A percentile compares a stretch with the other conserved stretches of the same genome.
These are phyloP conservation scores for Jatropha podagrica DNA, from an alignment of 441 rosid species.

Conservation along the genomic window DNA sequence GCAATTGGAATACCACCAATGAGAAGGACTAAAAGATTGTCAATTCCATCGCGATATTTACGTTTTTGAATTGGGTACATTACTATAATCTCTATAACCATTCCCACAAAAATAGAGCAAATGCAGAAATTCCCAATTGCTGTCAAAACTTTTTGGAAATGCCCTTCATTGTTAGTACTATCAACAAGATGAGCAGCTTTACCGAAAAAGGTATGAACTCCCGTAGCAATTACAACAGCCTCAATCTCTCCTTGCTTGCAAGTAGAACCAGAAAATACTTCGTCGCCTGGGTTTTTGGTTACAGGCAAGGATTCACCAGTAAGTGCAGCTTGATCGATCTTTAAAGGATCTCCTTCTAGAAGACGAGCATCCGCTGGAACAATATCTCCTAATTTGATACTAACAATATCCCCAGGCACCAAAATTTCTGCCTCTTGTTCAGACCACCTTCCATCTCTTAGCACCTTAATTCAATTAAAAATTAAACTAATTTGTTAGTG, in stretches of 20 bases:
- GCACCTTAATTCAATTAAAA: conserved; percentile 42
- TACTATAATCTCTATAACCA: conserved; percentile 66
- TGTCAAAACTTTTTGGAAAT: conserved; percentile 91
- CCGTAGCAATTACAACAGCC: conserved; percentile 93
- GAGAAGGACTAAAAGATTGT: conserved; percentile 85
- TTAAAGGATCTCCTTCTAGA: conserved; percentile 87
- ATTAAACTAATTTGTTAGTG: too few relatives aligned
- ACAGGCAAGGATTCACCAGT: conserved; percentile 89
- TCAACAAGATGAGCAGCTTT: conserved; percentile 97
- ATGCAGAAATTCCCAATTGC: conserved; percentile 97
- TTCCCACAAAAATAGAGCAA: conserved; percentile 75
- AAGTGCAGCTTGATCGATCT: conserved; percentile 88
- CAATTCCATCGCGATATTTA: conserved; percentile 75
- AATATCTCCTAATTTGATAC: conserved; percentile 89
- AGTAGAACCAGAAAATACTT: conserved; percentile 82
- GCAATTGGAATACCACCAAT: conserved; percentile 98
- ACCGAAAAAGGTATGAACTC: conserved; percentile 94
- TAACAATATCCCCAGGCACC: conserved; percentile 88
- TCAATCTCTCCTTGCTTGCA: conserved; percentile 97
- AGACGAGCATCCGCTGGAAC: conserved; percentile 95
- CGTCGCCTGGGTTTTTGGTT: conserved; percentile 72
- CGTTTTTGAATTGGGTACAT: conserved; percentile 85
- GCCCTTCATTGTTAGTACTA: conserved; percentile 84
- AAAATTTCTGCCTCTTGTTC: conserved; percentile 84
- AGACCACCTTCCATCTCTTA: conserved; percentile 80